Percentiles rank a stretch among this genome's conserved stretches.
Evolutionary conservation across 2,329 filamentous ascomycete species (phyloP).

Genomic region (Fusarium sororula): DNA sequence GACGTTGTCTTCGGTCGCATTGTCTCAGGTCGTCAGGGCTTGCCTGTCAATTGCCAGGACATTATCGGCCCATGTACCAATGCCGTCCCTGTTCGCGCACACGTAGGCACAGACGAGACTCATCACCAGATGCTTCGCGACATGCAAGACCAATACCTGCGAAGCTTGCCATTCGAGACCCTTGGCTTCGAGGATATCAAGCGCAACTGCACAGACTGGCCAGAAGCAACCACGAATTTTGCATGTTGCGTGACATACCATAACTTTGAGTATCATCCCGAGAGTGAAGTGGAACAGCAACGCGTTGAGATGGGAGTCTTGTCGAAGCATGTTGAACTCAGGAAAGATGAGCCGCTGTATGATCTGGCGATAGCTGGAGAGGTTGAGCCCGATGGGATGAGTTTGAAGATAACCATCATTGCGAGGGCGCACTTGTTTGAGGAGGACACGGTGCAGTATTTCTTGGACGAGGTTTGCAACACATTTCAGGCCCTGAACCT

Average conservation of each 20-base stretch:
- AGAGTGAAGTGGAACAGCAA: constrained; percentile 7
- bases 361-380: constrained; percentile 11
- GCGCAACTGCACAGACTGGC: constrained; percentile 32
- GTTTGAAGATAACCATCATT: not conserved
- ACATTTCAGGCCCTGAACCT: not conserved
- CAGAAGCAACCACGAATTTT: not conserved
- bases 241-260: constrained; percentile 4
- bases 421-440: not conserved
- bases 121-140: constrained; percentile 6
- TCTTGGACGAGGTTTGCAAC: not conserved
- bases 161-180: constrained; percentile 23
- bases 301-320: constrained; percentile 13
- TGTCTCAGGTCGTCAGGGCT: constrained; percentile 28
- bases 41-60: constrained; percentile 19
- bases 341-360: constrained; percentile 8
- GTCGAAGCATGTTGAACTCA: not conserved
- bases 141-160: constrained; percentile 30
- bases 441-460: not conserved
- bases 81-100: not conserved
- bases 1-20: constrained; percentile 34
- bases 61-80: constrained; percentile 23
- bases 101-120: not conserved
- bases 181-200: constrained; percentile 30
- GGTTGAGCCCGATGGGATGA: constrained; percentile 6
- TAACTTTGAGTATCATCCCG: constrained; percentile 17